Evolutionary conservation across 1,284 basidiomycete species (phyloP), one percentile per base, ranked within the genome.

Genomic region (Pterulicium gracile): DNA sequence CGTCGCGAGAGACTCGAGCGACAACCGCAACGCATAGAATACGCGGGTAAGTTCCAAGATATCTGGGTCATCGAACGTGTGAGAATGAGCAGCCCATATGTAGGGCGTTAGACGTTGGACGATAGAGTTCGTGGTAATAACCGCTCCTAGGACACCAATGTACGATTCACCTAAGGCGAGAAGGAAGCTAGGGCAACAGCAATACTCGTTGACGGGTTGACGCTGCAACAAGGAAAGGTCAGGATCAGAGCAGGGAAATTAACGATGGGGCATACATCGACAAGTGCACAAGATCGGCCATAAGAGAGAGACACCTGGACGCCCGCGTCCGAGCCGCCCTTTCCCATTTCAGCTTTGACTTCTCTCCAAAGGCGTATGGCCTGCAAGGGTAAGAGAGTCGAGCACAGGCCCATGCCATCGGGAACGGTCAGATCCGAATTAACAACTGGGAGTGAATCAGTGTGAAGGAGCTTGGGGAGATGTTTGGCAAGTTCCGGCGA

Each of bases 141-240:
- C 53, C 19, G 47, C 59, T 15, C 61, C 61, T 21, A 56, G 43
- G 35, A 64, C 46, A 46, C 43, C 40, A 5, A 64, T 39, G 51
- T 54, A 61, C 13, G 60, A 53, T 13, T 60, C 60, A 10, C 47
- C 58, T 14, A 54, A 51, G 18, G 57, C 55, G 20, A 64, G 24
- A 18, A 64, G 39, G 47, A 63, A 57, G 4, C 53, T 54, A 17
- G 60, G 61, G 50, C 59, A 63, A 49, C 60, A 62, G 50, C 52
- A 57, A 21, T 41, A 48, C 7, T 58, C 51, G 47, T 55, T 51
- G 56, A 54, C 47, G 17, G 21, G 22, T 19, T 45, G 47, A 48
- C 20, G 32, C 35, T 40, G 49, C 7, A n/a, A 17, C 13, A 17
- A 41, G 10, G 7, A 19, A 20, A 41, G 10, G n/a, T 7, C 18